Evolutionary conservation across 2,329 filamentous ascomycete genomes (phyloP).

Genomic region (Pseudocercospora crystallina): DNA sequence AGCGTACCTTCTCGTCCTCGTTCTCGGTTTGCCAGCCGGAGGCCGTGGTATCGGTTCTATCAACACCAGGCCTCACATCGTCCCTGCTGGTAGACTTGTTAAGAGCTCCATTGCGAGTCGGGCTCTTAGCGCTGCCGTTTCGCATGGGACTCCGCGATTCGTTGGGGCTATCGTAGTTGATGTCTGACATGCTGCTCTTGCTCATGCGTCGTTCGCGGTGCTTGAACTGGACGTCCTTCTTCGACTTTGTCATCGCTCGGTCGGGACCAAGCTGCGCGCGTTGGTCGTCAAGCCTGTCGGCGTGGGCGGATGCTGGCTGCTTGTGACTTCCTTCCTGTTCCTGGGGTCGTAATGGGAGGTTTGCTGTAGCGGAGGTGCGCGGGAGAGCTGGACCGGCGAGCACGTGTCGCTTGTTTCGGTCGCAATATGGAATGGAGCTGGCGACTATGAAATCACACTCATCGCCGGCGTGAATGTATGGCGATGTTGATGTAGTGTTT

Average conservation of each 20-base stretch:
- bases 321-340: background rate
- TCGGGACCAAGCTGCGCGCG: background rate
- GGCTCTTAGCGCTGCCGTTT: slow-evolving; percentile 52
- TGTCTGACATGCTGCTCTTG: slow-evolving; percentile 61
- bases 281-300: background rate
- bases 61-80: slow-evolving; percentile 21
- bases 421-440: background rate
- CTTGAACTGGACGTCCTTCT: slow-evolving; percentile 62
- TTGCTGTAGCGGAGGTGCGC: slow-evolving; percentile 6
- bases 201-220: slow-evolving; percentile 57
- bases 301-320: background rate
- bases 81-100: slow-evolving; percentile 23
- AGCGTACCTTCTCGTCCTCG: slow-evolving; percentile 32
- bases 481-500: too few relatives aligned
- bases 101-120: slow-evolving; percentile 44
- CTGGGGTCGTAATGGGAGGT: slow-evolving; percentile 1
- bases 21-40: slow-evolving; percentile 38
- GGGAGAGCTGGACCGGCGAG: slow-evolving; percentile 8
- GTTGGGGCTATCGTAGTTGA: slow-evolving; percentile 30
- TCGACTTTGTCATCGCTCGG: slow-evolving; percentile 51
- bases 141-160: slow-evolving; percentile 28
- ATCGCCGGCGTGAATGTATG: too few relatives aligned
- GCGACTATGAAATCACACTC: too few relatives aligned
- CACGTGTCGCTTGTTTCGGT: slow-evolving; percentile 9
- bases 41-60: slow-evolving; percentile 29